Conservation (phyloP, 2,329 filamentous ascomycete species). For the Aspergillus awamori region DNA sequence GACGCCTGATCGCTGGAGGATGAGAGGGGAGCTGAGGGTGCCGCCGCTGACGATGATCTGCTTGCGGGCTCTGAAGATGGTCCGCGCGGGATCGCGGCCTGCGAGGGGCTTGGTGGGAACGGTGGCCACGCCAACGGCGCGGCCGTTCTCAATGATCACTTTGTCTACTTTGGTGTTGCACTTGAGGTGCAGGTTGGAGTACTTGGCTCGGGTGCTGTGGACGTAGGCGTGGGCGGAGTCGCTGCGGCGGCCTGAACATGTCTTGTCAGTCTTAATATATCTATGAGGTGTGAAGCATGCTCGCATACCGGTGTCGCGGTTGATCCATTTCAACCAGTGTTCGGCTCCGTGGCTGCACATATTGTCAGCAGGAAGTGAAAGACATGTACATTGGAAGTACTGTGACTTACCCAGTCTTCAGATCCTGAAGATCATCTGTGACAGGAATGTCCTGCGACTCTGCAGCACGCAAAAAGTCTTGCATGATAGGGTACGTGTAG, state of each 20-base stretch:
- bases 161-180: slow-evolving; percentile 79
- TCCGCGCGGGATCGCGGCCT: slow-evolving; percentile 55
- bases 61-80: slow-evolving; percentile 69
- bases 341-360: slow-evolving; percentile 64
- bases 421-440: slow-evolving; percentile 76
- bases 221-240: slow-evolving; percentile 79
- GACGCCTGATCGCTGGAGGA: slow-evolving; percentile 75
- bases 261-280: neutral
- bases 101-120: slow-evolving; percentile 70
- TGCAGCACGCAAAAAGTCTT: slow-evolving; percentile 73
- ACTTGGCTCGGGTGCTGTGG: slow-evolving; percentile 71
- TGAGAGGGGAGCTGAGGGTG: slow-evolving; percentile 72
- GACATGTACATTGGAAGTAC: neutral
- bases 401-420: slow-evolving; percentile 47
- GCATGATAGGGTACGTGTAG: slow-evolving; percentile 79
- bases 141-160: slow-evolving; percentile 71
- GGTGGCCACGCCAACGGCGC: slow-evolving; percentile 71
- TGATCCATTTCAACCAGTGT: slow-evolving; percentile 87
- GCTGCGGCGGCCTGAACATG: slow-evolving; percentile 67
- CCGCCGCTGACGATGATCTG: slow-evolving; percentile 74
- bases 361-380: neutral
- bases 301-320: slow-evolving; percentile 56
- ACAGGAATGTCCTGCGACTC: slow-evolving; percentile 74
- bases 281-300: neutral
- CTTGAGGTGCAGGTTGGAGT: slow-evolving; percentile 71